Conservation (phyloP, 495 filamentous ascomycete species). For the Annulohypoxylon bovei region DNA sequence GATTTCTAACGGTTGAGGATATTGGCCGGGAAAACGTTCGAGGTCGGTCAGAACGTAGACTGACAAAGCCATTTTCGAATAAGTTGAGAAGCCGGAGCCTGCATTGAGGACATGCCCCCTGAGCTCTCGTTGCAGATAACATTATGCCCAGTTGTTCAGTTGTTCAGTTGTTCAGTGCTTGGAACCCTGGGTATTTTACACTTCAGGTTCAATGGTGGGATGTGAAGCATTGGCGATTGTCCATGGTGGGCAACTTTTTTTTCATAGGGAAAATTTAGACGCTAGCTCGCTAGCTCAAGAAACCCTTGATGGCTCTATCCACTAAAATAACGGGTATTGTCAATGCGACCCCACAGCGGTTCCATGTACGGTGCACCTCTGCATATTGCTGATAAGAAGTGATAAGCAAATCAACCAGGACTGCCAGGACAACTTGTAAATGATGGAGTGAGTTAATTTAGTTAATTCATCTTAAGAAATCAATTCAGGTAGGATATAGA, state of each 20-base stretch:
- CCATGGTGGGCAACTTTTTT: conserved; percentile 13
- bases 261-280: conserved; percentile 21
- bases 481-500: not conserved
- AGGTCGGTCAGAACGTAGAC: conserved; percentile 21
- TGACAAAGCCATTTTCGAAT: conserved; percentile 53
- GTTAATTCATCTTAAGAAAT: not conserved
- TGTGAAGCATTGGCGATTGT: conserved; percentile 6
- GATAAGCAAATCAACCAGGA: no score
- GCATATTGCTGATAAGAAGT: not conserved
- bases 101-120: conserved; percentile 60
- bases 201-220: conserved; percentile 3
- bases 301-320: conserved; percentile 13
- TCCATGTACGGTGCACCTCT: not conserved
- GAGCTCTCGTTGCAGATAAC: conserved; percentile 58
- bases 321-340: conserved; percentile 30
- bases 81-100: conserved; percentile 58
- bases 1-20: conserved; percentile 26
- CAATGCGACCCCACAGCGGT: conserved; percentile 17
- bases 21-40: conserved; percentile 20
- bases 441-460: not conserved
- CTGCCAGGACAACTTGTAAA: no score
- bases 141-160: conserved; percentile 37
- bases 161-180: not conserved
- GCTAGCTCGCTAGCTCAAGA: conserved; percentile 7
- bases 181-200: not conserved